phyloP scores from a whole-genome alignment of 345 rosid species.

The Dipteronia sinensis region DNA sequence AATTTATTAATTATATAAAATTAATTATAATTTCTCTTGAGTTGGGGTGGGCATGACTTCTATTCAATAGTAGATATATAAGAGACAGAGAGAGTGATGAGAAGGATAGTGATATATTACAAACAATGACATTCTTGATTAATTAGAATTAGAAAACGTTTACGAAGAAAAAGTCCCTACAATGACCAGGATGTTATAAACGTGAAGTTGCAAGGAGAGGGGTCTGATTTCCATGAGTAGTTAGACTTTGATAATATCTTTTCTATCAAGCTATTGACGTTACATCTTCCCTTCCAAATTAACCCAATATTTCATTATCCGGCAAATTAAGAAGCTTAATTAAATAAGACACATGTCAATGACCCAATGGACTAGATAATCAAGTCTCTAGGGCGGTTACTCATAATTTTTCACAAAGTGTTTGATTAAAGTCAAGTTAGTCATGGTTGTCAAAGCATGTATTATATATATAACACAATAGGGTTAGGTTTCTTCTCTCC shows the following conservation, averaged over 20 bases:
- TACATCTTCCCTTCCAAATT: slow-evolving; percentile 10
- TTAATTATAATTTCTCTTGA: not conserved
- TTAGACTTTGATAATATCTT: slow-evolving; percentile 22
- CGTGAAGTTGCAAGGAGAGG: not conserved
- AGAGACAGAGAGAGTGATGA: too few relatives aligned
- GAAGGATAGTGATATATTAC: too few relatives aligned
- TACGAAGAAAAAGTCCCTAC: too few relatives aligned
- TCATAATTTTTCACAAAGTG: not conserved
- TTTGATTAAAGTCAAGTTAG: too few relatives aligned
- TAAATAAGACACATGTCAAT: slow-evolving; percentile 18
- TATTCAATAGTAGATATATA: not conserved
- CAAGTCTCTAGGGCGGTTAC: not conserved
- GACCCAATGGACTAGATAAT: slow-evolving; percentile 15
- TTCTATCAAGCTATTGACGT: slow-evolving; percentile 30
- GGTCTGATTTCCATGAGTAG: slow-evolving; percentile 17
- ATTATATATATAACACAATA: not conserved
- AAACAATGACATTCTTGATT: too few relatives aligned
- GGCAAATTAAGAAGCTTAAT: not conserved
- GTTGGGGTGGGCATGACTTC: slow-evolving; percentile 10
- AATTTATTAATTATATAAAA: not conserved
- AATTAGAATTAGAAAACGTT: too few relatives aligned
- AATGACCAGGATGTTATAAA: too few relatives aligned
- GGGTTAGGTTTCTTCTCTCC: slow-evolving; percentile 32
- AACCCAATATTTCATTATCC: slow-evolving; percentile 3
- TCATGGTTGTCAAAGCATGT: slow-evolving; percentile 14